These are phyloP conservation scores for Hansenula lynferdii DNA, from an alignment of 1,139 yeast genomes.

Conservation along the genomic window DNA sequence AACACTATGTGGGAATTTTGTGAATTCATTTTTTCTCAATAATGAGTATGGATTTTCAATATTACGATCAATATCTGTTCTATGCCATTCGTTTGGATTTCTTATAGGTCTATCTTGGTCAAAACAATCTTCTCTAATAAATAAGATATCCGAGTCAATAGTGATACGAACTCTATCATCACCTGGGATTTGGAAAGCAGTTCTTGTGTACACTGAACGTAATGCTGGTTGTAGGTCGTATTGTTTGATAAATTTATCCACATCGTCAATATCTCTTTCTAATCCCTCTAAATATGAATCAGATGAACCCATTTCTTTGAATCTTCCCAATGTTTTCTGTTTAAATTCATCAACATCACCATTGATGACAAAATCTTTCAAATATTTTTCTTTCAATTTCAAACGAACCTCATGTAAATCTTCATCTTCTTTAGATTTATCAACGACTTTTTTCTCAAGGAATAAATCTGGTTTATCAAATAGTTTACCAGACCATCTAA, in stretches of 20 bases:
- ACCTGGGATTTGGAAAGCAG: slow-evolving; percentile 98
- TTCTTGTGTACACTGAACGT: slow-evolving; percentile 83
- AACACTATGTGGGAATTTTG: slow-evolving; percentile 85
- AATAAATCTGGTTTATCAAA: slow-evolving; percentile 70
- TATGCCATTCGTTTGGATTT: slow-evolving; percentile 87
- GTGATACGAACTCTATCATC: slow-evolving; percentile 88
- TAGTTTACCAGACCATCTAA: slow-evolving; percentile 89
- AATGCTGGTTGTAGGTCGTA: slow-evolving; percentile 76
- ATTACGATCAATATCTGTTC: slow-evolving; percentile 81
- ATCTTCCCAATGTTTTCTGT: slow-evolving; percentile 44
- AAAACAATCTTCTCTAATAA: slow-evolving; percentile 87
- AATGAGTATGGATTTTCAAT: slow-evolving; percentile 64
- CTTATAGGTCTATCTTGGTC: slow-evolving; percentile 84
- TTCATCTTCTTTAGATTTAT: slow-evolving; percentile 54
- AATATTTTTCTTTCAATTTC: slow-evolving; percentile 72
- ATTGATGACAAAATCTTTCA: slow-evolving; percentile 53
- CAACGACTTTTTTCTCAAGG: slow-evolving; percentile 71
- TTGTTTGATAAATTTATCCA: slow-evolving; percentile 60
- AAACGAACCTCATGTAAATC: slow-evolving; percentile 41
- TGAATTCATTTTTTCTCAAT: slow-evolving; percentile 80
- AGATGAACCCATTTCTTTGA: slow-evolving; percentile 52
- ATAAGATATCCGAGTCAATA: slow-evolving; percentile 82
- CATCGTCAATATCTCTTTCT: slow-evolving; percentile 48
- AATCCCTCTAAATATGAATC: slow-evolving; percentile 46
- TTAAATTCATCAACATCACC: slow-evolving; percentile 40